Base-by-base conservation (phyloP, 1,284 basidiomycete genomes). In the Ceratobasidium sp. region DNA sequence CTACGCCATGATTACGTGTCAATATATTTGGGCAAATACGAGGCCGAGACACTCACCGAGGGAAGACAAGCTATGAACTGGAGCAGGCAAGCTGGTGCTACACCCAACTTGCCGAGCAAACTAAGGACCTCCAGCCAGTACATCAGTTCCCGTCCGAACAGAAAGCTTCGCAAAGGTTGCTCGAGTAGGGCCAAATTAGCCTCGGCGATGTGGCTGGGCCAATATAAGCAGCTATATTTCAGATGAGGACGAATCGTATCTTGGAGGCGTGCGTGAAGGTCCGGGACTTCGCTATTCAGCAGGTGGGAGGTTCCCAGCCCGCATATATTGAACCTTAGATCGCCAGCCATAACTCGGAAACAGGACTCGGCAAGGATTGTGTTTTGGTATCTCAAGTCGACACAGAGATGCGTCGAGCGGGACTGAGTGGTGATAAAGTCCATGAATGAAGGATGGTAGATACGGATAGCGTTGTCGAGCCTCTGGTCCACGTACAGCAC, bases 261-360 rank as follows among this genome's bases (percentile, higher is more conserved):
- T 19, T n/a, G 34, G n/a, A 57, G 32, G 0, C 43, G 25, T 8
- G 34, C 4, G 29, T 59, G 25, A 9, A 44, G 43, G 49, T 34
- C n/a, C 32, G 11, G 74, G 13, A 76, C 54, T 13, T 70, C 66
- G 29, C 52, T 40, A 52, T 76, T 76, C 17, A 56, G 29, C n/a
- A 37, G n/a, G 25, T 37, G 13, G 9, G 56, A 46, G 29, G 67
- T 6, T 25, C 66, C 73, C 2, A 76, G 61, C 8, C 19, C 40
- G 61, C 73, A 76, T 32, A 76, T 76, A n/a, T 76, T 76, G 49
- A 76, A 76, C 11, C 19, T 65, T 1, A 76, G 46, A 9, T 56
- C 73, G 2, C 22, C 1, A 11, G 9, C 22, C 70, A 73, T 73
- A 15, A 40, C 61, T n/a, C 22, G 25, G 25, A 29, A 29, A 29